Base-by-base conservation (phyloP, 768 basidiomycete genomes). In the Leccinum pellstonianum region DNA sequence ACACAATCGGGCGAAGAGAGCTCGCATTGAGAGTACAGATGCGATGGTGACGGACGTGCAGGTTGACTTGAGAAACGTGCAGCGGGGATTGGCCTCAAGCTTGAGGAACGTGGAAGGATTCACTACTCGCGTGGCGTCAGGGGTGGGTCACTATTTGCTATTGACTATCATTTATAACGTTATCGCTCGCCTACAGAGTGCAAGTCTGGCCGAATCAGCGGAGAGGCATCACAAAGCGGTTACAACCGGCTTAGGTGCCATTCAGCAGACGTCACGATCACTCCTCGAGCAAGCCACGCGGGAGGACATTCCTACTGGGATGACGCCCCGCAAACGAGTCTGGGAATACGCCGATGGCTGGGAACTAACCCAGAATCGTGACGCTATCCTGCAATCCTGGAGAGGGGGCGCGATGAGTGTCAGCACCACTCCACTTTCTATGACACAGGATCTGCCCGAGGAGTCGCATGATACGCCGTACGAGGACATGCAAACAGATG, bases 321-420 rank as follows among this genome's bases (percentile, higher is more conserved):
- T 75, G 56, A 94, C 92, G 3, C 93, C 93, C 37, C 84, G 83
- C 50, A 93, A 91, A 77, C 86, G 89, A 33, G 72, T 74, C 31
- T 89, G 88, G 85, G 77, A 87, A 60, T 87, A 87, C 60, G 77
- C 79, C 6, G 87, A 89, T 62, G 74, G 83, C 53, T 93, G 92
- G 90, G 80, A 84, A 46, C 74, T 90, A 59, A 91, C 90, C 6
- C 77, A 83, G 61, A 79, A 75, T 57, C 83, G 92, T 27, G 83
- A 87, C 4, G 76, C 78, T 6, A 72, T 94, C 29, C 65, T 95
- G 51, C 76, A 77, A 47, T 74, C 77, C 38, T 83, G 83, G 80
- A 77, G 77, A 69, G 75, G 75, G 53, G 73, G 70, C 7, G 70
- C 73, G 9, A 49, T 60, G 23, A 72, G 66, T 5, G 67, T 66